Conservation (phyloP, 2,329 filamentous ascomycete genomes). For the Malbranchea cinnamomea region DNA sequence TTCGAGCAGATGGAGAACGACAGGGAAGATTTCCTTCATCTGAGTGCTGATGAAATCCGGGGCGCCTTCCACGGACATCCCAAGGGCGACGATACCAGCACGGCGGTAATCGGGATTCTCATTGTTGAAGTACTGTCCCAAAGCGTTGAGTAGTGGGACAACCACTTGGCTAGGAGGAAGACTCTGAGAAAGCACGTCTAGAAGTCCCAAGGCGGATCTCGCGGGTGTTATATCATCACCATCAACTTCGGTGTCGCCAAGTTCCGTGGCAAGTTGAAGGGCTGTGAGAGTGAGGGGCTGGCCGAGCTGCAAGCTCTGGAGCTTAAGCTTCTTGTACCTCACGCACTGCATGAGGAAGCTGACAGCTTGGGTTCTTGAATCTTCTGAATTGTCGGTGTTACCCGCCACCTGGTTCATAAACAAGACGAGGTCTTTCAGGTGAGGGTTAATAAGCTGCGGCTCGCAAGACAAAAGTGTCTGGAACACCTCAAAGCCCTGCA, state of each 20-base stretch:
- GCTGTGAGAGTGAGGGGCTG: constrained; percentile 76
- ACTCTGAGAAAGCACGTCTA: constrained; percentile 77
- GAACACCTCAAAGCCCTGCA: constrained; percentile 91
- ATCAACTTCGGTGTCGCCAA: constrained; percentile 51
- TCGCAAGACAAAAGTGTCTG: constrained; percentile 89
- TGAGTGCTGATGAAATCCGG: constrained; percentile 96
- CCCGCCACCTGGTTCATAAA: constrained; percentile 85
- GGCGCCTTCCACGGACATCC: constrained; percentile 89
- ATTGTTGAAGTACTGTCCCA: constrained; percentile 66
- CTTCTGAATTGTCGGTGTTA: constrained; percentile 65
- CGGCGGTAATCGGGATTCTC: constrained; percentile 65
- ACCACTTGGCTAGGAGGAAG: constrained; percentile 88
- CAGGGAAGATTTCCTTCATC: constrained; percentile 68
- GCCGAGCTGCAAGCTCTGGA: constrained; percentile 78
- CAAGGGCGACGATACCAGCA: constrained; percentile 80
- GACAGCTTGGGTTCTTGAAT: constrained; percentile 76
- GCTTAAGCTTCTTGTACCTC: constrained; percentile 85
- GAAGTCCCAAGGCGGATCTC: constrained; percentile 66
- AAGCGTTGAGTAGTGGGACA: constrained; percentile 75
- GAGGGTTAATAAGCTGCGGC: constrained; percentile 62
- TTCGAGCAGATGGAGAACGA: constrained; percentile 65
- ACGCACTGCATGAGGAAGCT: constrained; percentile 89
- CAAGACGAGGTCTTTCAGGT: constrained; percentile 77
- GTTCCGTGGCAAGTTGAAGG: constrained; percentile 78
- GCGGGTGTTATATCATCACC: constrained; percentile 79